Percentiles rank a stretch among this genome's conserved stretches.
Conservation (phyloP, 2,329 filamentous ascomycete species). For the Colletotrichum sp. region DNA sequence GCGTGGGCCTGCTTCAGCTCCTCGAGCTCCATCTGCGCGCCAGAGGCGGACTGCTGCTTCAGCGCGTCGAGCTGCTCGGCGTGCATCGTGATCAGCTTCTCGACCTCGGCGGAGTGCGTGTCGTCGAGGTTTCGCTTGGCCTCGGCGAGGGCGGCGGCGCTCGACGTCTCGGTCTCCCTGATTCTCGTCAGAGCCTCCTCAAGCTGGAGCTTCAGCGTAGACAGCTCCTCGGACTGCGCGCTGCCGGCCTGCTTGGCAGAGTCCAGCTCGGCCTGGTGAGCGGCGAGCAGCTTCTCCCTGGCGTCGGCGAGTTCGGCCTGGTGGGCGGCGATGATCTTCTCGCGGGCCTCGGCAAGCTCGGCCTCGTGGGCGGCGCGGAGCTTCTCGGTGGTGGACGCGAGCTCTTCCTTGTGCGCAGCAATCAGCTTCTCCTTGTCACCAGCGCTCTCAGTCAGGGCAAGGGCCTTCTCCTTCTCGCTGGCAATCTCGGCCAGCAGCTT, state of each 20-base stretch:
- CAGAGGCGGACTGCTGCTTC: conserved; percentile 41
- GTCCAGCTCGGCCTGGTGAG: conserved; percentile 36
- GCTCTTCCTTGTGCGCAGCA: conserved; percentile 34
- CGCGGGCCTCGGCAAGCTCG: conserved; percentile 33
- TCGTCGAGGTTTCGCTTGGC: conserved; percentile 50
- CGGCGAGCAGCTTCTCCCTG: conserved; percentile 36
- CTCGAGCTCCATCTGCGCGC: conserved; percentile 47
- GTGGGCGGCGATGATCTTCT: conserved; percentile 46
- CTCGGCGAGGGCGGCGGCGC: conserved; percentile 49
- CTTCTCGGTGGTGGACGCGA: conserved; percentile 34
- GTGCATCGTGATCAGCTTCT: conserved; percentile 49
- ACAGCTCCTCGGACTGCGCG: conserved; percentile 40
- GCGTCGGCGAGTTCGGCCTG: conserved; percentile 44
- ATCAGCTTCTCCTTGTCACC: conserved; percentile 41
- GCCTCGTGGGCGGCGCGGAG: conserved; percentile 32
- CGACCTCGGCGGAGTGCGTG: conserved; percentile 51
- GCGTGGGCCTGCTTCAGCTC: conserved; percentile 41
- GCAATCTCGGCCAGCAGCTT: conserved; percentile 36
- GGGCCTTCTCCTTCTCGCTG: conserved; percentile 42
- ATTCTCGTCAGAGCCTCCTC: conserved; percentile 34
- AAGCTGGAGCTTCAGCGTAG: conserved; percentile 37
- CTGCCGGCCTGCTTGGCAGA: conserved; percentile 34
- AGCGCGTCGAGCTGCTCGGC: conserved; percentile 45
- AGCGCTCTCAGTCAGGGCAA: conserved; percentile 45
- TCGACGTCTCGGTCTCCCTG: conserved; percentile 41